Base-by-base conservation (phyloP, 176 grass and related monocot species). In the Pharus latifolius region DNA sequence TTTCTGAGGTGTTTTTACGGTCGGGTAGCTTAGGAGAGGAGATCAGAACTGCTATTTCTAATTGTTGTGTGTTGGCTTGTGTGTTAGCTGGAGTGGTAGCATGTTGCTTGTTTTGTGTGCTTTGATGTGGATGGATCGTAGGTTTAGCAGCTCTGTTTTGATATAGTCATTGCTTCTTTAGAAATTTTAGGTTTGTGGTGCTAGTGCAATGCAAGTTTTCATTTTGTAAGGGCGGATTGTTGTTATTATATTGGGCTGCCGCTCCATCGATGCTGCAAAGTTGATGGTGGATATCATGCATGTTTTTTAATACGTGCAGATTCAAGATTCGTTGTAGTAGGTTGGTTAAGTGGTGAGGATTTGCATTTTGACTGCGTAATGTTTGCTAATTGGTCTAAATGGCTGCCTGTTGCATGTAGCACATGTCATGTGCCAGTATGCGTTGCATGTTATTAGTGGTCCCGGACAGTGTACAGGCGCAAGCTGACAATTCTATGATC, bases 401-500 rank as follows among this genome's bases (percentile, higher is more conserved):
- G n/a, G n/a, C n/a, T n/a, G n/a, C n/a, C n/a, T n/a, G n/a, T n/a
- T n/a, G n/a, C n/a, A n/a, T n/a, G n/a, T n/a, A n/a, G n/a, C n/a
- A n/a, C n/a, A n/a, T n/a, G n/a, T n/a, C n/a, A n/a, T n/a, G n/a
- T n/a, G n/a, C n/a, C n/a, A n/a, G n/a, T n/a, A n/a, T n/a, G n/a
- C n/a, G n/a, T n/a, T 62, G 12, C 1, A 12, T 73, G 61, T 67
- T 53, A 14, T 43, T 54, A 46, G 35, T 64, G 74, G 5, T 77
- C 6, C 32, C 54, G 27, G 74, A 34, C 69, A 27, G 30, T 34
- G 26, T 6, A 10, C 30, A 24, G 17, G 51, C 34, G 25, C 25
- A 50, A 20, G 74, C 12, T 73, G 60, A 35, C 68, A 73, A 52
- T n/a, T 75, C 11, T 51, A 44, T 65, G 42, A 67, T 73, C 34